These are phyloP conservation scores for Fusarium paranaense DNA, from an alignment of 2,329 filamentous ascomycete genomes.

Conservation along the genomic window DNA sequence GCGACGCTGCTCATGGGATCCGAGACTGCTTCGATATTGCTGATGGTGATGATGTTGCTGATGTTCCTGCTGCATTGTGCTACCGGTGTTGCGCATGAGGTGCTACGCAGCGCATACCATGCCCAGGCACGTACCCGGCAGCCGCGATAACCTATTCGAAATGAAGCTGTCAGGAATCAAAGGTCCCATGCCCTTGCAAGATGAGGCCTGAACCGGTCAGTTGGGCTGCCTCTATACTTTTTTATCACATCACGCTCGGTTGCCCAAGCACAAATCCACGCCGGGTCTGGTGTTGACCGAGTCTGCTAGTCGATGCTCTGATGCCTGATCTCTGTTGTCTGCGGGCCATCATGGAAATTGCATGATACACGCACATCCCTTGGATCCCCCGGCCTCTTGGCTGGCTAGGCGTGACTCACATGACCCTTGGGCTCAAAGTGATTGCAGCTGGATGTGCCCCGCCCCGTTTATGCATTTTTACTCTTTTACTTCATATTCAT, in stretches of 20 bases:
- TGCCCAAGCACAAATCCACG: not conserved
- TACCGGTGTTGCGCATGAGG: not conserved
- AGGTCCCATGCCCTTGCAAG: slow-evolving; percentile 35
- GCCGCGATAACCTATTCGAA: not conserved
- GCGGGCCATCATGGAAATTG: not conserved
- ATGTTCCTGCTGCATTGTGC: not conserved
- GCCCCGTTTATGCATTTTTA: not conserved
- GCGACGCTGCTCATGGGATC: slow-evolving; percentile 30
- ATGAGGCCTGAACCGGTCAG: slow-evolving; percentile 41
- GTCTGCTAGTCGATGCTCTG: not conserved
- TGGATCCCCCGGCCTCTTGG: not conserved
- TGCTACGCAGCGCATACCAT: not conserved
- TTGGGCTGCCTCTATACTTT: slow-evolving; percentile 31
- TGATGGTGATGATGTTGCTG: slow-evolving; percentile 1
- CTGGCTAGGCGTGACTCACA: slow-evolving; percentile 1
- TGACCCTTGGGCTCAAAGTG: not conserved
- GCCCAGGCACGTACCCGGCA: not conserved
- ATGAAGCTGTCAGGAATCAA: not conserved
- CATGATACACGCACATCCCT: not conserved
- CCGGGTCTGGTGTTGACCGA: not conserved
- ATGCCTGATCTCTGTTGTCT: slow-evolving; percentile 6
- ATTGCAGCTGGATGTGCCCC: not conserved
- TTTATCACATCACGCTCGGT: not conserved
- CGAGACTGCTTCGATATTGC: not conserved
- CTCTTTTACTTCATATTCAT: no score